phyloP scores from a whole-genome alignment of 2,329 filamentous ascomycete genomes.

The Aspergillus pseudoviridinutans region DNA sequence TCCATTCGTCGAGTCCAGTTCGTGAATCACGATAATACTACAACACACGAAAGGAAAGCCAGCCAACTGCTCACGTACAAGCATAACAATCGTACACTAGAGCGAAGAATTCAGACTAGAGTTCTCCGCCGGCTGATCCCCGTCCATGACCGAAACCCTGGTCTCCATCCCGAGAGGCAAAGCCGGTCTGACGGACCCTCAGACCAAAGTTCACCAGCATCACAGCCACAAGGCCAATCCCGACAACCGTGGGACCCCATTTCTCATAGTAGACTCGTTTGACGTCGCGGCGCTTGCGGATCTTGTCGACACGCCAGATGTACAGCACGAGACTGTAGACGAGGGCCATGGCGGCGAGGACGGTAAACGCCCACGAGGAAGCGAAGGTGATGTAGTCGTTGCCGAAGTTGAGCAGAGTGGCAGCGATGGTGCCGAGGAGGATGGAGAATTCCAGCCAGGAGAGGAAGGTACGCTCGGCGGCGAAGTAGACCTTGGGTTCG shows the following conservation, averaged over 20 bases:
- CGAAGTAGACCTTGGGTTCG: conserved; percentile 97
- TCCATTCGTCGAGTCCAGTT: not conserved
- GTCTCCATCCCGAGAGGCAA: conserved; percentile 16
- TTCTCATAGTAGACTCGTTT: conserved; percentile 76
- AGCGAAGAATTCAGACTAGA: conserved; percentile 4
- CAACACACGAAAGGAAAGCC: not conserved
- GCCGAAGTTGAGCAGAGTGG: conserved; percentile 79
- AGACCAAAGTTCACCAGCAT: conserved; percentile 77
- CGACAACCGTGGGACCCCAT: conserved; percentile 76
- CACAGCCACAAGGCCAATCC: conserved; percentile 66
- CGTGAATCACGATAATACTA: not conserved
- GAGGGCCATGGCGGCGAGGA: conserved; percentile 73
- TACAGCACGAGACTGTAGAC: conserved; percentile 81
- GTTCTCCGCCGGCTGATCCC: conserved; percentile 3
- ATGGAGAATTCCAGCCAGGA: conserved; percentile 98
- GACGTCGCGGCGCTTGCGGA: conserved; percentile 76
- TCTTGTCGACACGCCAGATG: conserved; percentile 80
- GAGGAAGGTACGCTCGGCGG: conserved; percentile 91
- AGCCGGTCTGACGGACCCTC: conserved; percentile 57
- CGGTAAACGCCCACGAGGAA: conserved; percentile 73
- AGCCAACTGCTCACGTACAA: not conserved
- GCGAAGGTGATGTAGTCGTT: conserved; percentile 58
- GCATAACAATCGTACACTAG: not conserved
- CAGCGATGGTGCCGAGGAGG: conserved; percentile 83
- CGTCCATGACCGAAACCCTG: not conserved